Evolutionary conservation across 768 basidiomycete genomes (phyloP), one percentile per base, ranked within the genome.

Genomic region (Mycena latifolia): DNA sequence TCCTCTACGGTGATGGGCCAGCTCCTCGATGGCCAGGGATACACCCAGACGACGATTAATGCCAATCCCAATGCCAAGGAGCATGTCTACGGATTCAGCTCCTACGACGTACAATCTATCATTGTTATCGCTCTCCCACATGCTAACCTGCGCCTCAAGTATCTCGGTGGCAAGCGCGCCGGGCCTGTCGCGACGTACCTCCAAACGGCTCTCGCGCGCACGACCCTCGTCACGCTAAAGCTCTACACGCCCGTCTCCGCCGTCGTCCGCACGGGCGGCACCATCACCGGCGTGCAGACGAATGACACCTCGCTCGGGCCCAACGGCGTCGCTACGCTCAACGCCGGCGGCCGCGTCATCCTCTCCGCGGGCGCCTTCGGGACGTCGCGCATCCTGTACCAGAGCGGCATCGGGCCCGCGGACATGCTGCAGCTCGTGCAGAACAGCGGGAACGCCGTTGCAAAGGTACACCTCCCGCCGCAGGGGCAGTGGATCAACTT

Each of bases 131-230:
- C 11, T 24, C 24, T 20, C n/a, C 9, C 5, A 5, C 27, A 39
- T 28, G 22, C 46, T 10, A 41, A 31, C 33, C 2, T 55, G 15
- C 46, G 10, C 4, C 9, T 41, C 29, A 55, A 84, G 82, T 84
- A 83, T 74, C 64, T 82, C 15, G 75, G 77, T 45, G 83, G 84
- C 22, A 83, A 82, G 64, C 83, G 84, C 53, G 86, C 81, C 12
- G 89, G 88, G 0, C 85, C 88, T 12, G 86, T 89, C 20, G 83
- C 85, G 10, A 88, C 87, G 5, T 90, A 89, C 77, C 84, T 86
- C 72, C 81, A 84, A 61, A 85, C 88, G n/a, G 86, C 89, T 6
- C 76, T 77, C 57, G 77, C 80, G 15, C 84, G 89, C 35, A 54
- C 8, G 28, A 72, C 77, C 9, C 89, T 89, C 77, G 82, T 89